Conservation (phyloP, 2,329 filamentous ascomycete genomes). For the Boeremia lycopersici region DNA sequence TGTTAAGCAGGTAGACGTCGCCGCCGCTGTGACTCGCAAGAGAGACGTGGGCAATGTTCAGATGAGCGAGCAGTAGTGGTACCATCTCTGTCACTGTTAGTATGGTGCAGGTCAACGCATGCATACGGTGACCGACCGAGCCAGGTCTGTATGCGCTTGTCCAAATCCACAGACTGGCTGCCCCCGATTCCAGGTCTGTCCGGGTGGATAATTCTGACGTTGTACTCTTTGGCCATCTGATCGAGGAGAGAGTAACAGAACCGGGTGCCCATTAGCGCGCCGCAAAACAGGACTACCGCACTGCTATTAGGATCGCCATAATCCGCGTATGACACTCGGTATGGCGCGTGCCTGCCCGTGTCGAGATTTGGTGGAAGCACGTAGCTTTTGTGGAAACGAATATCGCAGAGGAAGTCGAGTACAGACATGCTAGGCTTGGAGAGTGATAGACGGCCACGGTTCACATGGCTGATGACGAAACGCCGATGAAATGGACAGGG, state of each 20-base stretch:
- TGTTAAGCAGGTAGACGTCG: conserved; percentile 38
- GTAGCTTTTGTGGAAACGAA: conserved; percentile 34
- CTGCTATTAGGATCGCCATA: conserved; percentile 37
- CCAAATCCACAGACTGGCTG: conserved; percentile 31
- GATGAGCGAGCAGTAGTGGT: conserved; percentile 34
- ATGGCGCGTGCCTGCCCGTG: conserved; percentile 21
- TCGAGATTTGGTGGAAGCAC: conserved; percentile 31
- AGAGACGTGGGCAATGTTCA: conserved; percentile 38
- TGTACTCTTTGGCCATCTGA: conserved; percentile 31
- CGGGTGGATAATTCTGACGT: conserved; percentile 39
- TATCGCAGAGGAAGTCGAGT: conserved; percentile 38
- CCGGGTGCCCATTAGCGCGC: conserved; percentile 34
- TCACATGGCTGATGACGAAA: not conserved
- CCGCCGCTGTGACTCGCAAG: conserved; percentile 43
- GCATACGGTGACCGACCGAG: conserved; percentile 25
- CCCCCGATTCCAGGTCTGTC: conserved; percentile 40
- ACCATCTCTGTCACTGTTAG: conserved; percentile 35
- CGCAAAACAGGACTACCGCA: conserved; percentile 39
- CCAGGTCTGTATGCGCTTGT: conserved; percentile 34
- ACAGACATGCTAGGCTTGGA: conserved; percentile 19
- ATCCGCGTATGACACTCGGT: conserved; percentile 38
- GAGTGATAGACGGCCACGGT: not conserved
- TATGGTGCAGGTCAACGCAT: not conserved
- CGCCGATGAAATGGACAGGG: not conserved
- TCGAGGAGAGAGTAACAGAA: conserved; percentile 36